phyloP scores from a whole-genome alignment of 495 filamentous ascomycete species.

The Extremus antarcticus region DNA sequence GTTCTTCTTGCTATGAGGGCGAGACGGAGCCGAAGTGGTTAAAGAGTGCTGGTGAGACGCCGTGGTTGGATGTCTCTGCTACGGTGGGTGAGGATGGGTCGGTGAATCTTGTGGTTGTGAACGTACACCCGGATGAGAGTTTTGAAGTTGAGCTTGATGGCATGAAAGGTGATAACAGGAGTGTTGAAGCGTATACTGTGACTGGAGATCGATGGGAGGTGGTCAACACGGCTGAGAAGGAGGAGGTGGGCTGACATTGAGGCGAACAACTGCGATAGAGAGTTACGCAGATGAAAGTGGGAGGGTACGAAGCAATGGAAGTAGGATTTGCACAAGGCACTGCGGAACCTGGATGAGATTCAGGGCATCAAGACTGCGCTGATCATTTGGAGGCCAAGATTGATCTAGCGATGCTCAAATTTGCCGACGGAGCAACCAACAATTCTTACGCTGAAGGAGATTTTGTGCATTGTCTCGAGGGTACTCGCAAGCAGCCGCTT shows the following conservation, averaged over 20 bases:
- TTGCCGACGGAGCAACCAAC: no score
- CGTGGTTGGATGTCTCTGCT: constrained; percentile 63
- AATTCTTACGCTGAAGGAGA: no score
- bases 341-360: no score
- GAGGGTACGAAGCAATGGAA: no score
- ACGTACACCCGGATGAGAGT: constrained; percentile 47
- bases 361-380: no score
- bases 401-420: no score
- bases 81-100: constrained; percentile 49
- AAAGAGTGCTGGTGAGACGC: constrained; percentile 49
- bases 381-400: no score
- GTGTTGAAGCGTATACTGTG: constrained; percentile 49
- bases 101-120: constrained; percentile 57
- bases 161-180: constrained; percentile 23
- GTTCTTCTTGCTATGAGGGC: constrained; percentile 49
- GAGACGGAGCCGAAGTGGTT: constrained; percentile 56
- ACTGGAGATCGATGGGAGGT: constrained; percentile 42
- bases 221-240: constrained; percentile 48
- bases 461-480: no score
- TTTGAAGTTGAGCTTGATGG: constrained; percentile 49
- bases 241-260: constrained; percentile 49
- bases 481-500: no score
- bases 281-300: no score
- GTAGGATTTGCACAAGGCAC: no score
- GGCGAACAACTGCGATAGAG: no score